Evolutionary conservation across 2,329 filamentous ascomycete species (phyloP).

Genomic region (Apiospora rasikravindrae): DNA sequence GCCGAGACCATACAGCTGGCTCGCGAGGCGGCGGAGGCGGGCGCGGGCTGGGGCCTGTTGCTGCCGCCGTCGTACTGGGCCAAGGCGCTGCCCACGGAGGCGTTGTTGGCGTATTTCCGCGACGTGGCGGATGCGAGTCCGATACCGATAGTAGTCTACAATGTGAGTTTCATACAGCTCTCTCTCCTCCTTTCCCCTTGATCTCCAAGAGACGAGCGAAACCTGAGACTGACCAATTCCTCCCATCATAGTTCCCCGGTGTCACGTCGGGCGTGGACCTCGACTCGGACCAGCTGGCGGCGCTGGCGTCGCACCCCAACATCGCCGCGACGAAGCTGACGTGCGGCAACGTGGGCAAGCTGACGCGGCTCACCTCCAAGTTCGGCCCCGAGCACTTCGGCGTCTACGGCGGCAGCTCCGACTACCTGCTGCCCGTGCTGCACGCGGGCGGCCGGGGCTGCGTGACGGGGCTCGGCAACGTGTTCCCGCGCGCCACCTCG

Average conservation of each 20-base stretch:
- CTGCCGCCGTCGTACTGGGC: slow-evolving; percentile 48
- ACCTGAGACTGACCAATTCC: not conserved
- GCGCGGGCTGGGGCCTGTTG: slow-evolving; percentile 45
- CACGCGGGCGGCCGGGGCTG: slow-evolving; percentile 33
- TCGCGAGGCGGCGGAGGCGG: slow-evolving; percentile 43
- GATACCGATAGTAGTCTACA: slow-evolving; percentile 36
- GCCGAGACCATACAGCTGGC: slow-evolving; percentile 43
- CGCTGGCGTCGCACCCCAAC: slow-evolving; percentile 34
- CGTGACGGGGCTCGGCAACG: slow-evolving; percentile 44
- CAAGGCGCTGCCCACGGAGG: slow-evolving; percentile 41
- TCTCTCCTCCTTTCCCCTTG: not conserved
- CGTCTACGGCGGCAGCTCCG: slow-evolving; percentile 50
- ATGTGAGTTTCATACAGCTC: slow-evolving; percentile 28
- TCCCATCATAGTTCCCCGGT: slow-evolving; percentile 34
- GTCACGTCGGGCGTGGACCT: slow-evolving; percentile 40
- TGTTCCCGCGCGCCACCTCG: slow-evolving; percentile 50
- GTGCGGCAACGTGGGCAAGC: slow-evolving; percentile 36
- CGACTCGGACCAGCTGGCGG: slow-evolving; percentile 32
- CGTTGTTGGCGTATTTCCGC: slow-evolving; percentile 42
- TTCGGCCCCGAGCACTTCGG: slow-evolving; percentile 46
- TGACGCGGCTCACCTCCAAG: slow-evolving; percentile 39
- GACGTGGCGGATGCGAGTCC: slow-evolving; percentile 43
- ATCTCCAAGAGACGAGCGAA: too few species aligned
- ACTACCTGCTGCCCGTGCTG: slow-evolving; percentile 49
- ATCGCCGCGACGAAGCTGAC: slow-evolving; percentile 37